Evolutionary conservation across 352 stramenopile species (phyloP).

Genomic region (Elongisporangium undulatum): DNA sequence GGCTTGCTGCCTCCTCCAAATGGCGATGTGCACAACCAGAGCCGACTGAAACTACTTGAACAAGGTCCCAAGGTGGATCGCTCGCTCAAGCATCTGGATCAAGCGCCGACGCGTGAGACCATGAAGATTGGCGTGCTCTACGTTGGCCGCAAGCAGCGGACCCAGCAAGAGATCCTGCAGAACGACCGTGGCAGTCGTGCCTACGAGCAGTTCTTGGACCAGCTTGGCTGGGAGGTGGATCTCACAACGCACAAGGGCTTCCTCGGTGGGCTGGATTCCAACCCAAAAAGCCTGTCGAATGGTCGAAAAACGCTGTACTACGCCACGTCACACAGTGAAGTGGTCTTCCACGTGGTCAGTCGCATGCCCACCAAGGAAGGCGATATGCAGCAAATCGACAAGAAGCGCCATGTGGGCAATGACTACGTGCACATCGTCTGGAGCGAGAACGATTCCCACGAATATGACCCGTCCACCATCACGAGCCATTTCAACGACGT

Average conservation of each 20-base stretch:
- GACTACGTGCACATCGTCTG: constrained; percentile 87
- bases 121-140: constrained; percentile 90
- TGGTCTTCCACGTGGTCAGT: constrained; percentile 87
- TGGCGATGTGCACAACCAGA: constrained; percentile 47
- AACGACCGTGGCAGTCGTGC: constrained; percentile 62
- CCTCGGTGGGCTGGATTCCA: constrained; percentile 67
- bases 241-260: constrained; percentile 70
- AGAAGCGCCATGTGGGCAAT: constrained; percentile 87
- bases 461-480: constrained; percentile 82
- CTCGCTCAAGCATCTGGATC: constrained; percentile 80
- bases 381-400: constrained; percentile 86
- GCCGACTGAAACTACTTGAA: constrained; percentile 61
- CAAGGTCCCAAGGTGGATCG: constrained; percentile 73
- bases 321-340: constrained; percentile 74
- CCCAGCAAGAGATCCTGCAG: constrained; percentile 75
- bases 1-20: constrained; percentile 60
- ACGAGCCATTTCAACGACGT: constrained; percentile 89
- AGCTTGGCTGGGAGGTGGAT: constrained; percentile 78
- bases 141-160: constrained; percentile 65
- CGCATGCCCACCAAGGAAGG: constrained; percentile 82
- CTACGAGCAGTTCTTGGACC: constrained; percentile 69
- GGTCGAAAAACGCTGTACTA: constrained; percentile 72
- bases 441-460: constrained; percentile 74
- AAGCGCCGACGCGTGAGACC: constrained; percentile 82
- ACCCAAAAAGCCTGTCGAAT: constrained; percentile 80